phyloP scores from a whole-genome alignment of 805 yeast genomes.

The Pichia exigua region DNA sequence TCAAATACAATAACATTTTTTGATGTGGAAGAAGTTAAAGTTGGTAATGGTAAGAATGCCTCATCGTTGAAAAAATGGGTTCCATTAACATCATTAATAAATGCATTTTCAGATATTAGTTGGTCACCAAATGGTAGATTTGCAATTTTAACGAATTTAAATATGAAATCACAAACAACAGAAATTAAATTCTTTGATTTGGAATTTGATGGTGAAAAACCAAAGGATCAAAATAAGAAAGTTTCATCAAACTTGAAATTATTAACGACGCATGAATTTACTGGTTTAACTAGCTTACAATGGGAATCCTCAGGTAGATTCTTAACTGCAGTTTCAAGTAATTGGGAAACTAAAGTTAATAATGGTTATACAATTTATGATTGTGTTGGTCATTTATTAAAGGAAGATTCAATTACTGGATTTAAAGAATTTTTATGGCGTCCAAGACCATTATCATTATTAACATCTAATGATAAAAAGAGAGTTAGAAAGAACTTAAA shows the following conservation, averaged over 20 bases:
- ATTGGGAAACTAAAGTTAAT: slow-evolving; percentile 76
- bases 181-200: slow-evolving; percentile 81
- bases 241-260: slow-evolving; percentile 52
- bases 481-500: slow-evolving; percentile 83
- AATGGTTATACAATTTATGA: slow-evolving; percentile 88
- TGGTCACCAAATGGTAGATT: slow-evolving; percentile 96
- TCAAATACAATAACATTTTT: slow-evolving; percentile 66
- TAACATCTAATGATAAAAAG: slow-evolving; percentile 75
- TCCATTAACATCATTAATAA: slow-evolving; percentile 47
- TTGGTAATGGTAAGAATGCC: slow-evolving; percentile 26
- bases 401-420: slow-evolving; percentile 71
- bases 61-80: slow-evolving; percentile 30
- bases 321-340: slow-evolving; percentile 80
- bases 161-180: slow-evolving; percentile 31
- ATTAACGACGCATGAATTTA: slow-evolving; percentile 55
- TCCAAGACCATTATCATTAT: slow-evolving; percentile 83
- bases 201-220: slow-evolving; percentile 64
- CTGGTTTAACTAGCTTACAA: slow-evolving; percentile 71
- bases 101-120: slow-evolving; percentile 51
- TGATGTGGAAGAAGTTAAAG: slow-evolving; percentile 59
- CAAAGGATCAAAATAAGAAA: slow-evolving; percentile 36
- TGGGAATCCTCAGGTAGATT: slow-evolving; percentile 98
- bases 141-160: slow-evolving; percentile 43
- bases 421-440: slow-evolving; percentile 94
- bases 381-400: slow-evolving; percentile 67